These are phyloP conservation scores for Fusarium sp. DNA, from an alignment of 2,329 filamentous ascomycete genomes.

Conservation along the genomic window DNA sequence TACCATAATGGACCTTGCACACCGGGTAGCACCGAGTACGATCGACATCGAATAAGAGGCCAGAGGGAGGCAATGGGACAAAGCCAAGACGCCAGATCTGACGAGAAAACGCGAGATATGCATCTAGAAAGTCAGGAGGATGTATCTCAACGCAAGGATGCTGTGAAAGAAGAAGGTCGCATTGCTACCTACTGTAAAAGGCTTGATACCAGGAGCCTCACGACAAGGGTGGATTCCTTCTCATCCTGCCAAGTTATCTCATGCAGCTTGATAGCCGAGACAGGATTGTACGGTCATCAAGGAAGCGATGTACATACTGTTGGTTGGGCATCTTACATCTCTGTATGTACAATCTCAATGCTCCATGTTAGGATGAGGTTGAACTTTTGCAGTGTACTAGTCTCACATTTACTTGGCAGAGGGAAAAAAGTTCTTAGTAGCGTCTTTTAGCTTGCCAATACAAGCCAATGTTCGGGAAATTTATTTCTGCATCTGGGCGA, in stretches of 20 bases:
- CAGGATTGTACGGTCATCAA: background rate
- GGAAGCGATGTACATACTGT: constrained; percentile 3
- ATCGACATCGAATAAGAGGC: constrained; percentile 17
- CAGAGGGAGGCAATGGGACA: background rate
- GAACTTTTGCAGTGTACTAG: constrained; percentile 21
- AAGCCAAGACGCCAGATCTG: constrained; percentile 25
- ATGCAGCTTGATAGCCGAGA: constrained; percentile 10
- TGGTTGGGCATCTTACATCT: background rate
- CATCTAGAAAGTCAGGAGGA: constrained; percentile 17
- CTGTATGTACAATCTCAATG: background rate
- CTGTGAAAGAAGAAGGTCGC: constrained; percentile 38
- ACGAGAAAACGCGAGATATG: constrained; percentile 8
- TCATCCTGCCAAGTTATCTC: constrained; percentile 19
- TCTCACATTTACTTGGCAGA: constrained; percentile 14
- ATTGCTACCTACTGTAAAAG: constrained; percentile 30
- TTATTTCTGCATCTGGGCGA: constrained; percentile 7
- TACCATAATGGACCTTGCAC: constrained; percentile 12
- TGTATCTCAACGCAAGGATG: constrained; percentile 33
- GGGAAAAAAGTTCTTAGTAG: constrained; percentile 9
- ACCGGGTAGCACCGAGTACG: constrained; percentile 9
- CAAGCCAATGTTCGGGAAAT: constrained; percentile 16
- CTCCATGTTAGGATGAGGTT: background rate
- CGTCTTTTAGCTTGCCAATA: constrained; percentile 9
- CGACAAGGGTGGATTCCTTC: constrained; percentile 17
- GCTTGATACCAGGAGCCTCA: constrained; percentile 32